These are phyloP conservation scores for Fusarium xyrophilum DNA, from an alignment of 2,329 filamentous ascomycete species.

Conservation along the genomic window DNA sequence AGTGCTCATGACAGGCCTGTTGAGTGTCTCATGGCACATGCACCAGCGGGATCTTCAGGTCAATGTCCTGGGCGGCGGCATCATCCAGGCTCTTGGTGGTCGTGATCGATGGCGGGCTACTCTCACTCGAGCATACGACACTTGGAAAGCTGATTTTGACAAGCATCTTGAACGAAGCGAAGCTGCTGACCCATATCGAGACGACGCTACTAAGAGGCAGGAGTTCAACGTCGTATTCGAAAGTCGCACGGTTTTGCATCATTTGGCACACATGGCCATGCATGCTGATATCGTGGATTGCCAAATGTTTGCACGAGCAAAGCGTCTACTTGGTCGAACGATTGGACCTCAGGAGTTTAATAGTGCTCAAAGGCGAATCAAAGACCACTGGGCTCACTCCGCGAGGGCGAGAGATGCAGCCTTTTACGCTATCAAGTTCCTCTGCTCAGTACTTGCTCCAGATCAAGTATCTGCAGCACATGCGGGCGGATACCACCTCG, in stretches of 20 bases:
- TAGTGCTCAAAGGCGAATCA: conserved; percentile 82
- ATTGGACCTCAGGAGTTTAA: conserved; percentile 84
- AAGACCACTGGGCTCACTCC: conserved; percentile 85
- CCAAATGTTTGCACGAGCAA: conserved; percentile 92
- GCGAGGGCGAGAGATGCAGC: conserved; percentile 89
- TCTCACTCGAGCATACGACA: conserved; percentile 86
- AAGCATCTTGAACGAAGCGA: conserved; percentile 73
- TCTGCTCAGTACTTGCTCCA: conserved; percentile 81
- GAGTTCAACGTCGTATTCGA: conserved; percentile 75
- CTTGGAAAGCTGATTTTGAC: conserved; percentile 93
- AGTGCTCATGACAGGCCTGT: conserved; percentile 89
- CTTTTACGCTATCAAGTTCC: conserved; percentile 89
- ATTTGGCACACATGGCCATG: conserved; percentile 96
- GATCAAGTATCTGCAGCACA: conserved; percentile 47
- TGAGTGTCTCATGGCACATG: conserved; percentile 98
- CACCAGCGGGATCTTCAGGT: conserved; percentile 94
- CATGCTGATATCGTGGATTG: conserved; percentile 97
- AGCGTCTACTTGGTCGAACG: conserved; percentile 80
- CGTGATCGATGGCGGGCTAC: conserved; percentile 90
- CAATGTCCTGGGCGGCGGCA: conserved; percentile 76
- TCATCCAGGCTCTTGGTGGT: conserved; percentile 79
- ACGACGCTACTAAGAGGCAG: conserved; percentile 66
- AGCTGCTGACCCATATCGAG: conserved; percentile 60
- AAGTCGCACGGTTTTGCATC: conserved; percentile 86
- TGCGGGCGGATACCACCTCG: conserved; percentile 51